A percentile compares a stretch with the other conserved stretches of the same genome.
Evolutionary conservation across 495 filamentous ascomycete species (phyloP).

Genomic region (Penicillium arizonense): DNA sequence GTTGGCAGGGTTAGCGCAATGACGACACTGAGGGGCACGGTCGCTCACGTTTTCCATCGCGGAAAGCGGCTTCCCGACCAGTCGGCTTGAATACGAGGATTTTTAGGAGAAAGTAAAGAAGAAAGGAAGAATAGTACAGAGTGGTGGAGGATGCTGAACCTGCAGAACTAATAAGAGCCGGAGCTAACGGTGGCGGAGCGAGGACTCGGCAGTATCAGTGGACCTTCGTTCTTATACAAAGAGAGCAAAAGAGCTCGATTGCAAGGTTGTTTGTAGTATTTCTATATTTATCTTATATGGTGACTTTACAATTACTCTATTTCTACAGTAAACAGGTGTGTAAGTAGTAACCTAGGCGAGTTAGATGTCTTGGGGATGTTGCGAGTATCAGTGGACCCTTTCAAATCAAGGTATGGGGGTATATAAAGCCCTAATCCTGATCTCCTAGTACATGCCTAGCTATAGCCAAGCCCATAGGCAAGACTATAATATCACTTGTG

Average conservation of each 20-base stretch:
- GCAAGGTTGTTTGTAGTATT: too few relatives aligned
- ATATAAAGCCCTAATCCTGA: too few relatives aligned
- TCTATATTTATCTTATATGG: too few relatives aligned
- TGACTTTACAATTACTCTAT: too few relatives aligned
- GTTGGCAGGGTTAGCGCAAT: constrained; percentile 25
- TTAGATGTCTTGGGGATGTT: too few relatives aligned
- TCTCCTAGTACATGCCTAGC: too few relatives aligned
- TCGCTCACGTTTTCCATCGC: constrained; percentile 50
- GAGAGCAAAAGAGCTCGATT: not conserved
- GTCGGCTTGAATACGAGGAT: constrained; percentile 11
- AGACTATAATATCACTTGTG: too few relatives aligned
- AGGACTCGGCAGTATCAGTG: constrained; percentile 17
- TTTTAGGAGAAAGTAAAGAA: constrained; percentile 7
- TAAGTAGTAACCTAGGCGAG: too few relatives aligned
- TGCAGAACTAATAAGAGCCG: constrained; percentile 21
- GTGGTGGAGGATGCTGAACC: constrained; percentile 28
- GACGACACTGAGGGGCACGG: constrained; percentile 27
- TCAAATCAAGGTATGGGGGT: too few relatives aligned
- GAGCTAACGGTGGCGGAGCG: constrained; percentile 34
- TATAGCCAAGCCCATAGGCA: too few relatives aligned
- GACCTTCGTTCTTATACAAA: not conserved
- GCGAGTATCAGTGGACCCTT: too few relatives aligned
- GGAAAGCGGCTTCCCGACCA: constrained; percentile 31
- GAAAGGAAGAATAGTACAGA: constrained; percentile 7
- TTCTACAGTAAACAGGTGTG: too few relatives aligned